Percentiles rank a stretch among this genome's conserved stretches.
Evolutionary conservation across 148 eudicot genomes (phyloP).

Genomic region (Cornus florida): DNA sequence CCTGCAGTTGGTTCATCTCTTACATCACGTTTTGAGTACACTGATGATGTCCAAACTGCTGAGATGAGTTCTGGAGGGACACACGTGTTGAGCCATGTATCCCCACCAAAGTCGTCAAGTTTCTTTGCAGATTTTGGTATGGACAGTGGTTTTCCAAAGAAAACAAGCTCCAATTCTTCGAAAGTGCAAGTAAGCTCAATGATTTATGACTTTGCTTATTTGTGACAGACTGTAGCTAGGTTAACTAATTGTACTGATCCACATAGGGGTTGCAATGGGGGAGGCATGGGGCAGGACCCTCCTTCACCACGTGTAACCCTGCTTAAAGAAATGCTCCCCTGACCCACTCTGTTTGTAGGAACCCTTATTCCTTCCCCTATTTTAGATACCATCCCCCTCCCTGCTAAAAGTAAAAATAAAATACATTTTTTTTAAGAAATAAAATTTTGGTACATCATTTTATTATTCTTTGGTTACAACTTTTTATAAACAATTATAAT

Average conservation of each 20-base stretch:
- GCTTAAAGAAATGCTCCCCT: too few species aligned
- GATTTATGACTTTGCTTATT: background rate
- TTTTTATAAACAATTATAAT: too few species aligned
- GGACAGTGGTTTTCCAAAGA: conserved; percentile 79
- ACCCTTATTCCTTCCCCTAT: too few species aligned
- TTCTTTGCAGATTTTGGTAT: conserved; percentile 94
- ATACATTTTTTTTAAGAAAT: too few species aligned
- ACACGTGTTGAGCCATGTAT: conserved; percentile 61
- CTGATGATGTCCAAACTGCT: conserved; percentile 55
- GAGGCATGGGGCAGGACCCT: too few species aligned
- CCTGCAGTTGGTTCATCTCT: conserved; percentile 52
- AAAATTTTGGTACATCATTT: too few species aligned
- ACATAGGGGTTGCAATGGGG: background rate
- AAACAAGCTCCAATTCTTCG: conserved; percentile 57
- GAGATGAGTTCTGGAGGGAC: conserved; percentile 58
- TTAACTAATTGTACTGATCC: background rate
- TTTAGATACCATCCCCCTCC: too few species aligned
- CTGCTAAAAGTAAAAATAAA: too few species aligned
- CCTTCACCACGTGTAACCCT: too few species aligned
- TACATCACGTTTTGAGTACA: conserved; percentile 84
- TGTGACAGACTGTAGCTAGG: background rate
- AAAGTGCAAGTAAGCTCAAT: conserved; percentile 69
- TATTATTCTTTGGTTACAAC: too few species aligned
- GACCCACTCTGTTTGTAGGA: too few species aligned
- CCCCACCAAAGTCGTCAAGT: conserved; percentile 79